Evolutionary conservation across 164 flowering plant genomes (phyloP).

Genomic region (Akebia trifoliata): DNA sequence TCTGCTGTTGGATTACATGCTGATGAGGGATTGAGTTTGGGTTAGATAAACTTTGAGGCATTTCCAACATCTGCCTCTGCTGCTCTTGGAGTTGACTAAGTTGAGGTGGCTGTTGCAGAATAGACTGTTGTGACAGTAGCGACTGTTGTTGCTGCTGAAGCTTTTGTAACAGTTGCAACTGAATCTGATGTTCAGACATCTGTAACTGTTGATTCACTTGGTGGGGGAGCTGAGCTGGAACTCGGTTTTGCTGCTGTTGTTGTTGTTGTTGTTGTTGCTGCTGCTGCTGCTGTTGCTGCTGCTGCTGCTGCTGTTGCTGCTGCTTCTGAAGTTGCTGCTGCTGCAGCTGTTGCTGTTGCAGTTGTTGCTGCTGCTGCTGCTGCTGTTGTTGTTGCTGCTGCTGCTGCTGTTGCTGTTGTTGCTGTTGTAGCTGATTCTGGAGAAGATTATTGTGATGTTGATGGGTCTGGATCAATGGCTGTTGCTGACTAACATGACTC

Average conservation of each 20-base stretch:
- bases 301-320: conserved; percentile 18
- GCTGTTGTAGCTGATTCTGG: conserved; percentile 29
- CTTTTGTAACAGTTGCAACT: conserved; percentile 70
- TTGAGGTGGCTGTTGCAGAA: conserved; percentile 45
- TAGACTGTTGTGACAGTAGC: conserved; percentile 54
- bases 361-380: conserved; percentile 29
- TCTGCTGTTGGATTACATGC: conserved; percentile 40
- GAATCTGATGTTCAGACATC: conserved; percentile 60
- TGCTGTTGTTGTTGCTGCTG: conserved; percentile 20
- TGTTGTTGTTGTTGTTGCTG: conserved; percentile 28
- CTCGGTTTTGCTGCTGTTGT: conserved; percentile 36
- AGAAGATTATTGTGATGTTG: conserved; percentile 50
- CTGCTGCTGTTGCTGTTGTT: conserved; percentile 11
- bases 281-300: conserved; percentile 24
- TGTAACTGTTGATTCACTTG: conserved; percentile 53
- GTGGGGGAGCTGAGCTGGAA: conserved; percentile 37
- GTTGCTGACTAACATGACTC: conserved; percentile 42
- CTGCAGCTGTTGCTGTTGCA: conserved; percentile 18
- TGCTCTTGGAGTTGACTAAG: conserved; percentile 52
- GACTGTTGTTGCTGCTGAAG: conserved; percentile 77
- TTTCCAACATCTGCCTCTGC: conserved; percentile 57
- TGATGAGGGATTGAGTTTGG: conserved; percentile 44
- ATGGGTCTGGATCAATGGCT: conserved; percentile 41
- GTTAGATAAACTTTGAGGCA: conserved; percentile 51
- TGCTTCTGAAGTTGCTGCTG: conserved; percentile 17